phyloP scores from a whole-genome alignment of 2,329 filamentous ascomycete genomes.

The Aspergillus phoenicis region DNA sequence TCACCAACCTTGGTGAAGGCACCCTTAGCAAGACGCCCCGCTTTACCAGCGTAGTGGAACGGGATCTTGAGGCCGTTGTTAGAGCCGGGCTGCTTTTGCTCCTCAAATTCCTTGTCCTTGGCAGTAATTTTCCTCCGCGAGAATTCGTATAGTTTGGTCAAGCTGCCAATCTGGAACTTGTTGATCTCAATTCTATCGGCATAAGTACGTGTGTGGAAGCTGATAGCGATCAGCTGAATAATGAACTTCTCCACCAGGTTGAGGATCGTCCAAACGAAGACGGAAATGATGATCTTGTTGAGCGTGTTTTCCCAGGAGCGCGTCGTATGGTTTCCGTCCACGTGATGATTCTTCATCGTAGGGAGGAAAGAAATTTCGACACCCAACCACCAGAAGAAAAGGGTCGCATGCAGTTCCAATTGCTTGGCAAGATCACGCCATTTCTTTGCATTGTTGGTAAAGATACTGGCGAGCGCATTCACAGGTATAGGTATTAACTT shows the following conservation, averaged over 20 bases:
- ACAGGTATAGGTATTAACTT: constrained; percentile 66
- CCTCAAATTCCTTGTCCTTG: constrained; percentile 76
- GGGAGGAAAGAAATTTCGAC: constrained; percentile 84
- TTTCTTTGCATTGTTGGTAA: constrained; percentile 87
- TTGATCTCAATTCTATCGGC: constrained; percentile 88
- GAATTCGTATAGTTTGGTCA: constrained; percentile 66
- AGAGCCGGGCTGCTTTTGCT: constrained; percentile 52
- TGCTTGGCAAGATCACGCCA: constrained; percentile 87
- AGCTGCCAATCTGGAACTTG: constrained; percentile 78
- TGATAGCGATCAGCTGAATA: constrained; percentile 91
- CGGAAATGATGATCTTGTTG: constrained; percentile 81
- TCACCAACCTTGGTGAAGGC: constrained; percentile 80
- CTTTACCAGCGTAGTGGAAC: constrained; percentile 67
- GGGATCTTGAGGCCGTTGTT: constrained; percentile 71
- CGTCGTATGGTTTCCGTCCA: constrained; percentile 55
- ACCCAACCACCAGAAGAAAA: constrained; percentile 91
- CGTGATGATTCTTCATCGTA: constrained; percentile 70
- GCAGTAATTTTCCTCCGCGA: constrained; percentile 66
- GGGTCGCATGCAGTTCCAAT: constrained; percentile 78
- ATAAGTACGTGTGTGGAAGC: constrained; percentile 89
- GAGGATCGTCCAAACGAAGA: constrained; percentile 77
- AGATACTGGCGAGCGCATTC: constrained; percentile 68
- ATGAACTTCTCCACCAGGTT: constrained; percentile 92
- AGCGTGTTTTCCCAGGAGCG: constrained; percentile 73
- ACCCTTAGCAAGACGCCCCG: constrained; percentile 72